Evolutionary conservation across 2,329 filamentous ascomycete genomes (phyloP).

Genomic region (Alternaria triticina): DNA sequence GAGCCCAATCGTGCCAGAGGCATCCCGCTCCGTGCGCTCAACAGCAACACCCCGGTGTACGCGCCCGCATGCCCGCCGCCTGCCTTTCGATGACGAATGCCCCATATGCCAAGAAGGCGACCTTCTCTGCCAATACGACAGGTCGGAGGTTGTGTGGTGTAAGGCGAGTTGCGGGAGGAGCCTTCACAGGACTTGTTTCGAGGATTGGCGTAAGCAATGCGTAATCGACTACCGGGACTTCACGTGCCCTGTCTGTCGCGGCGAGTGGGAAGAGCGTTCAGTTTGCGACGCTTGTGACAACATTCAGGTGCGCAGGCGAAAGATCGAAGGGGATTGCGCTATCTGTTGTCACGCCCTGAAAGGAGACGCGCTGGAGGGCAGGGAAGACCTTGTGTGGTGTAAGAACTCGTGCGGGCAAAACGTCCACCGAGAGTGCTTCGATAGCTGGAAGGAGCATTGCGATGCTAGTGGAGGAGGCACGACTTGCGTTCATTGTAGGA

Average conservation of each 20-base stretch:
- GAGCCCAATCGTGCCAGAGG: not conserved
- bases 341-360: conserved; percentile 10
- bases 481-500: not conserved
- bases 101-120: conserved; percentile 26
- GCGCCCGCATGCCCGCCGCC: conserved; percentile 21
- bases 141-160: conserved; percentile 25
- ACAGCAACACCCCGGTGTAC: not conserved
- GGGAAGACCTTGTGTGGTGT: conserved; percentile 16
- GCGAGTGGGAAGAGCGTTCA: conserved; percentile 9
- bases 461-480: not conserved
- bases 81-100: conserved; percentile 21
- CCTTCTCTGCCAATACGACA: not conserved
- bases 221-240: not conserved
- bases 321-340: not conserved
- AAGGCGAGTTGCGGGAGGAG: conserved; percentile 18
- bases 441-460: conserved; percentile 13
- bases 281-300: not conserved
- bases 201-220: conserved; percentile 13
- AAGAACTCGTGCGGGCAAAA: conserved; percentile 21
- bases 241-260: conserved; percentile 21
- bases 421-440: conserved; percentile 20
- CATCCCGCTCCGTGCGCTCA: not conserved
- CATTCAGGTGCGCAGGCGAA: not conserved
- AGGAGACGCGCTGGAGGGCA: not conserved
- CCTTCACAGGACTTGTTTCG: conserved; percentile 24